Evolutionary conservation across 225 moss, liverwort and hornwort species (phyloP).

Genomic region (Antitrichia curtipendula): DNA sequence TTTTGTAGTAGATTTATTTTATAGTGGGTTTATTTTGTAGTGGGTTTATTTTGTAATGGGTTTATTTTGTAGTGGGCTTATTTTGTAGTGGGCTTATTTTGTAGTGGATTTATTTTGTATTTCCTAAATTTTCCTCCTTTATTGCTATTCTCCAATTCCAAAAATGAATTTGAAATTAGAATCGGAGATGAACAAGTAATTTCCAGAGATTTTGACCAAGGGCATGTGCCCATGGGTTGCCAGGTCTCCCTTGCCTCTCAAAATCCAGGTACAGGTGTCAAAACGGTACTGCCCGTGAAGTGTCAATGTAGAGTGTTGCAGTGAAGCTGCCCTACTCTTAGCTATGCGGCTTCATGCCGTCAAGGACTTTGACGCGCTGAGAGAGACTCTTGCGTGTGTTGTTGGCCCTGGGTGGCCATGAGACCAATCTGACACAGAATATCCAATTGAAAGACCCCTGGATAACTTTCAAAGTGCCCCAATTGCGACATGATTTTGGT

Average conservation of each 20-base stretch:
- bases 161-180: too few species aligned
- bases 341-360: accelerated
- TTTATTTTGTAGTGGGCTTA: too few species aligned
- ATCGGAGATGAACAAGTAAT: neutral
- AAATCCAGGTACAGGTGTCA: neutral
- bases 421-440: neutral
- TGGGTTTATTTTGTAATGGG: too few species aligned
- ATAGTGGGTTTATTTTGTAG: too few species aligned
- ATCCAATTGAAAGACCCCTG: neutral
- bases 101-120: too few species aligned
- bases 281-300: too few species aligned
- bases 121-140: too few species aligned
- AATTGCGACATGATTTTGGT: neutral
- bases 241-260: neutral
- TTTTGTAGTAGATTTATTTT: too few species aligned
- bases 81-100: too few species aligned
- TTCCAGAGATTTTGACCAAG: neutral
- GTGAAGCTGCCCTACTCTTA: neutral
- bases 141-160: neutral
- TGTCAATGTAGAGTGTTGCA: neutral
- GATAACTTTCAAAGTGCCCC: neutral
- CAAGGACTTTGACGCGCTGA: neutral
- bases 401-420: too few species aligned
- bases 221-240: too few species aligned
- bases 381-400: neutral